Conservation (phyloP, 495 filamentous ascomycete species). For the Delitschia confertaspora region DNA sequence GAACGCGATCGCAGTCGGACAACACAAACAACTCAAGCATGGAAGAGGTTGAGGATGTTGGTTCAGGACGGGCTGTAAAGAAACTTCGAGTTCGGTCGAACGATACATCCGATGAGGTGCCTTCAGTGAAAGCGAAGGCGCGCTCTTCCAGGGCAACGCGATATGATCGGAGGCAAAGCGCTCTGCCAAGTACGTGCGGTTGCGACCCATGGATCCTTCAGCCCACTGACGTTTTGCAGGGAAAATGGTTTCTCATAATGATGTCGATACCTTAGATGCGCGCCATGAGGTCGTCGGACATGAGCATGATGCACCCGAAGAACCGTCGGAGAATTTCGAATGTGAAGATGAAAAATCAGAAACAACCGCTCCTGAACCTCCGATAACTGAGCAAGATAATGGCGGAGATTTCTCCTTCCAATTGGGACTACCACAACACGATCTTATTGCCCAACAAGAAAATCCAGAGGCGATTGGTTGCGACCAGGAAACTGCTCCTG, state of each 20-base stretch:
- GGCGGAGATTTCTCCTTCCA: not conserved
- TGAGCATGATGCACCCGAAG: no score
- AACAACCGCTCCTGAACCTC: not conserved
- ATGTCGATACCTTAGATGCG: no score
- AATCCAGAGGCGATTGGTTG: no score
- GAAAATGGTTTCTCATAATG: no score
- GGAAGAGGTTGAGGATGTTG: slow-evolving; percentile 7
- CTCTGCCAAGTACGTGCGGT: slow-evolving; percentile 20
- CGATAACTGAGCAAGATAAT: not conserved
- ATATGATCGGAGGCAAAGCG: slow-evolving; percentile 24
- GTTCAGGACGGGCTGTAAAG: slow-evolving; percentile 18
- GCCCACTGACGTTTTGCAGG: not conserved
- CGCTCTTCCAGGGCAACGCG: slow-evolving; percentile 17
- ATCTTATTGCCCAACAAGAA: no score
- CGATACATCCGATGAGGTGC: not conserved
- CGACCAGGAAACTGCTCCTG: no score
- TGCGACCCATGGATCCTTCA: not conserved
- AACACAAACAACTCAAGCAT: not conserved
- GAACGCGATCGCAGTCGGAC: slow-evolving; percentile 14
- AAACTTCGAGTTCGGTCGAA: slow-evolving; percentile 10
- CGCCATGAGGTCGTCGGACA: no score
- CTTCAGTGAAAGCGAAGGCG: slow-evolving; percentile 3
- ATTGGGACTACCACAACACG: not conserved
- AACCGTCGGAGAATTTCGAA: not conserved
- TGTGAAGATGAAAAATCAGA: not conserved